A percentile compares a stretch with the other conserved stretches of the same genome.
These are phyloP conservation scores for Borovskyia barvae DNA, from an alignment of 208 protist genomes.

Conservation along the genomic window DNA sequence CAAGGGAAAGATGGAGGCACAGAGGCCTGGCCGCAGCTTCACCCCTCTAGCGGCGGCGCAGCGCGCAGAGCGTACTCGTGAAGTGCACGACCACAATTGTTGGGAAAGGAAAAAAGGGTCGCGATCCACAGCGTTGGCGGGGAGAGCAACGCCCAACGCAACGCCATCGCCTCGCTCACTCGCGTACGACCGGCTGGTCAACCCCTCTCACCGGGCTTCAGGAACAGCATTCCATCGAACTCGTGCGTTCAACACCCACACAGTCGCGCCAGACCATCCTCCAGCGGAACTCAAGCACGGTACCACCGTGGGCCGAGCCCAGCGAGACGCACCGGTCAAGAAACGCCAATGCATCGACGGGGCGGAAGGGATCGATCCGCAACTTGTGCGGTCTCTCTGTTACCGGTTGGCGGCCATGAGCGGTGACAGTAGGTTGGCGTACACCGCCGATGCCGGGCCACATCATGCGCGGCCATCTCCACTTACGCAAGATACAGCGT, in stretches of 20 bases:
- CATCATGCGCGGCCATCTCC: background rate
- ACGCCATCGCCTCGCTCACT: background rate
- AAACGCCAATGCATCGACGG: too few relatives aligned
- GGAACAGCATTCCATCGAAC: too few relatives aligned
- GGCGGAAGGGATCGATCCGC: too few relatives aligned
- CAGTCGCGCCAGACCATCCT: too few relatives aligned
- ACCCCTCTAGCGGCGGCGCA: constrained; percentile 6
- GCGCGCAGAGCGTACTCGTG: background rate
- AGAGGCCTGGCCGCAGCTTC: too few relatives aligned
- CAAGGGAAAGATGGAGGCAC: too few relatives aligned
- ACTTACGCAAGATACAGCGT: background rate
- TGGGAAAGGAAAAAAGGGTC: background rate
- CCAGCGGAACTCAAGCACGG: too few relatives aligned
- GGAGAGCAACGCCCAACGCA: background rate
- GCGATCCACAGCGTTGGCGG: background rate
- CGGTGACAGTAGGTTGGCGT: background rate
- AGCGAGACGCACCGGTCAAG: too few relatives aligned
- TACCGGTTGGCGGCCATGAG: constrained; percentile 1
- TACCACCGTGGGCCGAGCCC: too few relatives aligned
- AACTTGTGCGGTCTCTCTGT: constrained; percentile 9
- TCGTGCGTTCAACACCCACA: too few relatives aligned
- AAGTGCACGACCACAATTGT: background rate
- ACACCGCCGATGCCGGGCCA: background rate
- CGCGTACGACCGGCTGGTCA: constrained; percentile 12
- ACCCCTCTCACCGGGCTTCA: background rate